Conservation (phyloP, 176 grass and related monocot genomes). For the Saccharum spontaneum region DNA sequence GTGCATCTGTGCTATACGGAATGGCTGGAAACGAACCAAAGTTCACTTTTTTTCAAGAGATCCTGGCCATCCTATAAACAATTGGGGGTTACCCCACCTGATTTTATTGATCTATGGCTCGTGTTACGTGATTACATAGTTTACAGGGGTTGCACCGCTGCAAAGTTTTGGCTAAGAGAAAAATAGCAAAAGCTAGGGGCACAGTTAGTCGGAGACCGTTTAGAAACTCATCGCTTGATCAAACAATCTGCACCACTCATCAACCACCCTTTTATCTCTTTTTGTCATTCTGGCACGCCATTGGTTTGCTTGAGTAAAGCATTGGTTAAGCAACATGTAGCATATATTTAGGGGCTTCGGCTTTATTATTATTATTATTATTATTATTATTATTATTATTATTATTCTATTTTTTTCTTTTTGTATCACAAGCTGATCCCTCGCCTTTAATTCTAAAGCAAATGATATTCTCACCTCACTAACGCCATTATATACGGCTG, state of each 20-base stretch:
- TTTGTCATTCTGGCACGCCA: too few species aligned
- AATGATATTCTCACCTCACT: constrained; percentile 9
- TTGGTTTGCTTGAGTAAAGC: constrained; percentile 42
- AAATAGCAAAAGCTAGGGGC: too few species aligned
- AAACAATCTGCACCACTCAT: too few species aligned
- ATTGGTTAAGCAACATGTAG: constrained; percentile 4
- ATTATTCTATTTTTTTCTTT: not conserved
- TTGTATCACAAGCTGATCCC: not conserved
- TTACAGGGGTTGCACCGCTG: too few species aligned
- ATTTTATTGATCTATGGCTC: too few species aligned
- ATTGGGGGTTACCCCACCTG: too few species aligned
- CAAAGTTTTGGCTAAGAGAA: too few species aligned
- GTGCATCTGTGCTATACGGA: constrained; percentile 30
- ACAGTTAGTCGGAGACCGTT: too few species aligned
- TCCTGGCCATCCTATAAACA: constrained; percentile 18
- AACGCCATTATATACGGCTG: not conserved
- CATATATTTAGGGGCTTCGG: not conserved
- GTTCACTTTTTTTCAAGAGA: not conserved
- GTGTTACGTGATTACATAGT: too few species aligned
- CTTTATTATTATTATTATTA: not conserved
- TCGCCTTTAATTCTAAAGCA: not conserved
- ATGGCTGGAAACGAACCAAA: constrained; percentile 35
- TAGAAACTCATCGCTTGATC: too few species aligned
- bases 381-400: not conserved
- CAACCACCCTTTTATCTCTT: too few species aligned